Percentiles rank a stretch among this genome's conserved stretches.
phyloP scores from a whole-genome alignment of 2,329 filamentous ascomycete species.

The Lasiodiplodia hormozganensis region DNA sequence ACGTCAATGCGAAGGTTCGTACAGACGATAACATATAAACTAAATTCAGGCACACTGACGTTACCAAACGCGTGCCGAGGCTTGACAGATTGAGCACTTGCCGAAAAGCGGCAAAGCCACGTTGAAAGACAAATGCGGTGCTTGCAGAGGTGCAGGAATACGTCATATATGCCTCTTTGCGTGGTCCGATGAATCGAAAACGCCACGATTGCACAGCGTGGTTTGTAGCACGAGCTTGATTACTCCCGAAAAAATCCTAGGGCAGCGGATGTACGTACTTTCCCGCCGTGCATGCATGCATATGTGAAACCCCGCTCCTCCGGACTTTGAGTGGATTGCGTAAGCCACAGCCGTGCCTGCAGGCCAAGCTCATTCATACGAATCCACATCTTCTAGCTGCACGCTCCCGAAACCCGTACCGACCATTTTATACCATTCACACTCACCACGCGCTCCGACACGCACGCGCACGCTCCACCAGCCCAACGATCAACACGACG shows the following conservation, averaged over 20 bases:
- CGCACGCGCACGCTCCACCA: neutral
- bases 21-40: neutral
- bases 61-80: neutral
- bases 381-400: neutral
- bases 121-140: neutral
- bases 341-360: neutral
- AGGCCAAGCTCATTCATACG: neutral
- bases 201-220: neutral
- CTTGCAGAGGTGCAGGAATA: neutral
- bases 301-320: neutral
- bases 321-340: neutral
- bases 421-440: neutral
- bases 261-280: neutral
- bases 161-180: conserved; percentile 8
- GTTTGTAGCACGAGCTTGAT: neutral
- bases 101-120: neutral
- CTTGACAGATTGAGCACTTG: neutral
- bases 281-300: conserved; percentile 15
- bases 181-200: neutral
- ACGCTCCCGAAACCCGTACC: conserved; percentile 1
- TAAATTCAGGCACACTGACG: neutral
- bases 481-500: neutral
- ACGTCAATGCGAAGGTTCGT: neutral
- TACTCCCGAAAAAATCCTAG: neutral
- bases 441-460: neutral